Base-by-base conservation (phyloP, 306 rosid genomes). In the Prunus mongolica region DNA sequence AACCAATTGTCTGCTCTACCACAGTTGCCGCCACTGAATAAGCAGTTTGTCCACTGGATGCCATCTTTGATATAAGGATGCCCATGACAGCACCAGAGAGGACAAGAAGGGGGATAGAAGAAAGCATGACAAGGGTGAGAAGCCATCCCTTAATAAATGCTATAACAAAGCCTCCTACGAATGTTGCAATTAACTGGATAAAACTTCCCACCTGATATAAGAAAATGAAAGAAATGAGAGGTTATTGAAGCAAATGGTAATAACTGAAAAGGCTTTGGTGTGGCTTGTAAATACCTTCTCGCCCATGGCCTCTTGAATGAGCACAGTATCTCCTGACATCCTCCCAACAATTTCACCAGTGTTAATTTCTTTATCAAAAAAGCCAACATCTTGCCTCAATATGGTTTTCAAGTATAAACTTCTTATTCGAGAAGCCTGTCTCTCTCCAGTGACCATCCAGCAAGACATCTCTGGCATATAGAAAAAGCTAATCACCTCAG, bases 381-480 rank as follows among this genome's bases (percentile, higher is more conserved):
- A 93, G 46, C 85, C 80, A 56, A 93, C 81, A 67, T 93, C 98
- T 85, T 93, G 98, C 77, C 96, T 84, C 79, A 93, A 61, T 77
- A 91, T 91, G 27, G 98, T 88, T 87, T 75, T 87, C 41, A 93
- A 84, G 78, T 93, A 93, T 63, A 93, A 69, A 71, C 89, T 68
- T 78, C 97, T 84, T 76, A 93, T 91, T 78, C 97, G 67, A 45
- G 95, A 87, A 52, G 98, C 87, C 64, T 93, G 98, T 80, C 97
- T 91, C 79, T 91, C 95, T 77, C 97, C 95, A 1, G 98, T 91
- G 69, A 91, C 79, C 89, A 93, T 87, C 98, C 98, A 93, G 61
- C 97, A 88, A 18, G 91, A 74, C 84, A 93, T 80, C 85, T 93
- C 97, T 91, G 88, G 20, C 74, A 79, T 55, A 76, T 34, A 78